Evolutionary conservation across 2,329 filamentous ascomycete species (phyloP).

Genomic region (Ophiostoma ulmi): DNA sequence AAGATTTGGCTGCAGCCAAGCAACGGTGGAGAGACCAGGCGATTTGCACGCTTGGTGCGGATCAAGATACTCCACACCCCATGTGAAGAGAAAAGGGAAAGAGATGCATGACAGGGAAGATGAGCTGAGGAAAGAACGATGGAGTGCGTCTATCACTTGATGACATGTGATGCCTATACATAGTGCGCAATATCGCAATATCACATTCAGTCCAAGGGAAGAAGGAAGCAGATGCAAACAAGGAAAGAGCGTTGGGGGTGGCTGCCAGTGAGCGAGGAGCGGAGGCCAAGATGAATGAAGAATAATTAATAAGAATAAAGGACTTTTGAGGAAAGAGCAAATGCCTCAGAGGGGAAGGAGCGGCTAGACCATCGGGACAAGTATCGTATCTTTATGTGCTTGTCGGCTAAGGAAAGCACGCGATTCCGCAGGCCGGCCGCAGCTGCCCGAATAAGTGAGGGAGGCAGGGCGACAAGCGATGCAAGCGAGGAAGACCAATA

Average conservation of each 20-base stretch:
- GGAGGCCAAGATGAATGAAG: neutral
- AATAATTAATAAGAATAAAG: neutral
- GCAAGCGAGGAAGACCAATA: neutral
- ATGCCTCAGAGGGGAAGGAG: neutral
- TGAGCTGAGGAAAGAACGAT: neutral
- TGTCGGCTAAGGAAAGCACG: neutral
- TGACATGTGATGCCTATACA: neutral
- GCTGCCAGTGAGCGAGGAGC: neutral
- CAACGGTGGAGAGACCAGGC: neutral
- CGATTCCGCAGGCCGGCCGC: neutral
- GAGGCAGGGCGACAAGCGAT: neutral
- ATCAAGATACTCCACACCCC: conserved; percentile 1
- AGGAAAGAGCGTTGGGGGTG: neutral
- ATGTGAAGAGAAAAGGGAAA: neutral
- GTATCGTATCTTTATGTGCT: neutral
- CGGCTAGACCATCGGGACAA: neutral
- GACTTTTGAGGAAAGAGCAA: neutral
- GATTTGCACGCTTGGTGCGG: neutral
- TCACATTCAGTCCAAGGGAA: neutral
- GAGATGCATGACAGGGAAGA: neutral
- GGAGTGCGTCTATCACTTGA: neutral
- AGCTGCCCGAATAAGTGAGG: neutral
- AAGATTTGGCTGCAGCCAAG: conserved; percentile 23
- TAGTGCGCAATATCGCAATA: neutral
- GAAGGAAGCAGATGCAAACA: neutral